phyloP scores from a whole-genome alignment of 345 rosid species.

The Pugionium cornutum region DNA sequence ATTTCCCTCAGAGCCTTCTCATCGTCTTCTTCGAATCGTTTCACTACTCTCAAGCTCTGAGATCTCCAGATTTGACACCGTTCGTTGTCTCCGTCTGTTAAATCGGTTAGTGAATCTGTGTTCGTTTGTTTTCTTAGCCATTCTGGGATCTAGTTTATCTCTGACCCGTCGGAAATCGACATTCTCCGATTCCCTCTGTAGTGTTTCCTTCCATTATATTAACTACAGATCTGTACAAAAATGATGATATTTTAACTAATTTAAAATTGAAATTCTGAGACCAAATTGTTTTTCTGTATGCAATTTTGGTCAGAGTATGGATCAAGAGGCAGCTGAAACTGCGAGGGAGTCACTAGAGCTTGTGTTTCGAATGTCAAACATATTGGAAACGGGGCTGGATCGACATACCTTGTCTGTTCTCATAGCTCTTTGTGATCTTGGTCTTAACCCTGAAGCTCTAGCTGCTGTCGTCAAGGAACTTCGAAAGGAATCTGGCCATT shows the following conservation, averaged over 20 bases:
- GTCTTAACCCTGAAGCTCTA: slow-evolving; percentile 47
- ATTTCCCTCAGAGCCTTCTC: neutral
- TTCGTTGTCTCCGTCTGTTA: neutral
- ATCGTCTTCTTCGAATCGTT: slow-evolving; percentile 1
- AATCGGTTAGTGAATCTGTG: slow-evolving; percentile 5
- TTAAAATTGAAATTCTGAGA: neutral
- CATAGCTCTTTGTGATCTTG: slow-evolving; percentile 45
- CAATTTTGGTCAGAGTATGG: slow-evolving; percentile 20
- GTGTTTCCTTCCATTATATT: neutral
- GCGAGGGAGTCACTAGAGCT: slow-evolving; percentile 45
- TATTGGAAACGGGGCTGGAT: slow-evolving; percentile 42
- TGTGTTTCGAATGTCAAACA: slow-evolving; percentile 45
- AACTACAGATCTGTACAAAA: neutral
- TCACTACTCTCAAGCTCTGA: slow-evolving; percentile 1
- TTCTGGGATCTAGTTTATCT: neutral
- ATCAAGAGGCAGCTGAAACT: slow-evolving; percentile 40
- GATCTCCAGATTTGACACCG: neutral
- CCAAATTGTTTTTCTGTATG: neutral
- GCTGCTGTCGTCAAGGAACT: slow-evolving; percentile 50
- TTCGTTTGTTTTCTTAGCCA: neutral
- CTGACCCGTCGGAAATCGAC: neutral
- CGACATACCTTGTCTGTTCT: slow-evolving; percentile 43
- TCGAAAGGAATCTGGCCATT: neutral
- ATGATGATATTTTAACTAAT: neutral
- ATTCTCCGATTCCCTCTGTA: neutral